Percentiles rank a stretch among this genome's conserved stretches.
These are phyloP conservation scores for Wickerhamomyces ciferrii DNA, from an alignment of 805 yeast species.

Conservation along the genomic window DNA sequence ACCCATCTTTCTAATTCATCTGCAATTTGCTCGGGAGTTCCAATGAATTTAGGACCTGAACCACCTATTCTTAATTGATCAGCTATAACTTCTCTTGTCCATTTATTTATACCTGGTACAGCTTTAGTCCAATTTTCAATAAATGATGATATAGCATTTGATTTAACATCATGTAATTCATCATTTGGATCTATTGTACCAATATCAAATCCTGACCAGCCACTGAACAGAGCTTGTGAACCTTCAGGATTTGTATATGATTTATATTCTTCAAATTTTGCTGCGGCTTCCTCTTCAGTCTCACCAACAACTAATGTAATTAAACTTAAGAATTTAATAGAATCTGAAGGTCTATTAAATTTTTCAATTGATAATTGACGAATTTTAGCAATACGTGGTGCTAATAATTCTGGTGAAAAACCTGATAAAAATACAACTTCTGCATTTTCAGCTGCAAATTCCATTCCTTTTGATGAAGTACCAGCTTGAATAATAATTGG, in stretches of 20 bases:
- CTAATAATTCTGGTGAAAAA: conserved; percentile 24
- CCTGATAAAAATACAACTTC: conserved; percentile 31
- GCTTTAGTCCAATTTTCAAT: conserved; percentile 29
- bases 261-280: conserved; percentile 24
- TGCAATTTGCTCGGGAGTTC: conserved; percentile 30
- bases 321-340: conserved; percentile 30
- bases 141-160: conserved; percentile 28
- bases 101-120: conserved; percentile 16
- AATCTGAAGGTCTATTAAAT: conserved; percentile 26
- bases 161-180: conserved; percentile 27
- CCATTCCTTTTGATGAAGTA: conserved; percentile 29
- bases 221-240: conserved; percentile 34
- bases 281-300: conserved; percentile 33
- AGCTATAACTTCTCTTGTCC: conserved; percentile 14
- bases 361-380: conserved; percentile 28
- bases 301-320: conserved; percentile 28
- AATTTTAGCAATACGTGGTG: conserved; percentile 25
- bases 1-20: conserved; percentile 34
- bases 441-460: conserved; percentile 34
- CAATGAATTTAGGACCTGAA: conserved; percentile 23
- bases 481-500: conserved; percentile 38
- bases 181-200: conserved; percentile 27
- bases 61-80: conserved; percentile 20
- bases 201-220: conserved; percentile 37
- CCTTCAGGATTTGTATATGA: conserved; percentile 30